Evolutionary conservation across 1,284 basidiomycete genomes (phyloP).

Genomic region (Cronartium quercuum): DNA sequence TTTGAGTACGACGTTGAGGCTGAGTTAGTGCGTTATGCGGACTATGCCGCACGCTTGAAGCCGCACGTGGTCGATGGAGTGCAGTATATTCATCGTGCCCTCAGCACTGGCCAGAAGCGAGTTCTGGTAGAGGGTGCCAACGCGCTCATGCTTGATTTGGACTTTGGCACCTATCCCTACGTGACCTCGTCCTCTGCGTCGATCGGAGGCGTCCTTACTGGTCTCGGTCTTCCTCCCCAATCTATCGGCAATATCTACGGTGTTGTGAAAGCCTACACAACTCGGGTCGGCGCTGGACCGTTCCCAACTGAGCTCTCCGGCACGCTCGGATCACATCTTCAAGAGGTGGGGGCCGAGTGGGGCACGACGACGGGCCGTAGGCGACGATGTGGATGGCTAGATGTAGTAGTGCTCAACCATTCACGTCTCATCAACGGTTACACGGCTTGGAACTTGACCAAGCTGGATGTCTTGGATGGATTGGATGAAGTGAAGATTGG

Average conservation of each 20-base stretch:
- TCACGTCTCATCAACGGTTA: slow-evolving; percentile 50
- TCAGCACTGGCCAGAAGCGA: slow-evolving; percentile 46
- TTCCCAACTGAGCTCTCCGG: slow-evolving; percentile 50
- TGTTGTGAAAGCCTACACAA: slow-evolving; percentile 50
- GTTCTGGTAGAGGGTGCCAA: slow-evolving; percentile 51
- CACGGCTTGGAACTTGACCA: slow-evolving; percentile 49
- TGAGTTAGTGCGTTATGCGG: slow-evolving; percentile 49
- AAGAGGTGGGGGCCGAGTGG: slow-evolving; percentile 50
- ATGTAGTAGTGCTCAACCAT: slow-evolving; percentile 50
- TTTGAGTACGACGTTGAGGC: slow-evolving; percentile 51
- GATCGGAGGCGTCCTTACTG: slow-evolving; percentile 50
- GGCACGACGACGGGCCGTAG: slow-evolving; percentile 49
- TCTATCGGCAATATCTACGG: slow-evolving; percentile 48
- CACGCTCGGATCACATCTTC: slow-evolving; percentile 48
- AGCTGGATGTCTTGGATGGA: slow-evolving; percentile 50
- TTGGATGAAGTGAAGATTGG: slow-evolving; percentile 49
- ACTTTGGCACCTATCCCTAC: slow-evolving; percentile 51
- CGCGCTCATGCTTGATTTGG: slow-evolving; percentile 50
- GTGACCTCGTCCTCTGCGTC: slow-evolving; percentile 50
- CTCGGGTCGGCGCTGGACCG: slow-evolving; percentile 49
- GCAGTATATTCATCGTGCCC: slow-evolving; percentile 49
- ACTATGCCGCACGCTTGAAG: slow-evolving; percentile 48
- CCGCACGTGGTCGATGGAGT: slow-evolving; percentile 50
- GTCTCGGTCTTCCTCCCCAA: slow-evolving; percentile 49
- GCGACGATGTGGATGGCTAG: slow-evolving; percentile 50